Evolutionary conservation across 176 grass and related monocot species (phyloP).

Genomic region (Bolboschoenus planiculmis): DNA sequence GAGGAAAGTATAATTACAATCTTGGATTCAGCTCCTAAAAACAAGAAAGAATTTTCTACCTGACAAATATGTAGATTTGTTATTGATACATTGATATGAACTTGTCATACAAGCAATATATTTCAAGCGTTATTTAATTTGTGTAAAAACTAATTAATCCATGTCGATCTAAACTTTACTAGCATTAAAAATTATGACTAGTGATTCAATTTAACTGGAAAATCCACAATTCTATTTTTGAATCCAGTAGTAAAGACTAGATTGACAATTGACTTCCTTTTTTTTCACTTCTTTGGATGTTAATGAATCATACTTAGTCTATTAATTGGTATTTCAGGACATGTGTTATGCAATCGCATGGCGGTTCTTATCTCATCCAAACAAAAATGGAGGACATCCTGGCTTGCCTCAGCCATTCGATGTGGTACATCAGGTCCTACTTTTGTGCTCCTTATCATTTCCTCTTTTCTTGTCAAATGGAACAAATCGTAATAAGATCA

Average conservation of each 20-base stretch:
- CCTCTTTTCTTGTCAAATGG: background rate
- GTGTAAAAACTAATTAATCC: background rate
- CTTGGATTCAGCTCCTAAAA: no score
- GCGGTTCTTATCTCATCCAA: background rate
- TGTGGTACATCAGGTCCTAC: background rate
- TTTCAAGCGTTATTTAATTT: background rate
- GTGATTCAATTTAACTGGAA: background rate
- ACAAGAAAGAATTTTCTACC: background rate
- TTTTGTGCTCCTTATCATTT: background rate
- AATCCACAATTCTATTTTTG: background rate
- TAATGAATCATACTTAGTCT: background rate
- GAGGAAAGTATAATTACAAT: no score
- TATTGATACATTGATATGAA: background rate
- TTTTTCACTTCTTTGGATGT: background rate
- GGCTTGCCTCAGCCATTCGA: background rate
- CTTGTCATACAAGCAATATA: background rate
- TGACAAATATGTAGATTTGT: background rate
- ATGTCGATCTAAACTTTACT: background rate
- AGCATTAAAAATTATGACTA: background rate
- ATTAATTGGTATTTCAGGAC: background rate
- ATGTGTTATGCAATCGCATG: background rate
- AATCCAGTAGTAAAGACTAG: background rate
- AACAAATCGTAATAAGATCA: background rate
- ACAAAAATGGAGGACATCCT: background rate
- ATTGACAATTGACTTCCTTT: background rate